Base-by-base conservation (phyloP, 495 filamentous ascomycete species). In the Penicillium pulvis region DNA sequence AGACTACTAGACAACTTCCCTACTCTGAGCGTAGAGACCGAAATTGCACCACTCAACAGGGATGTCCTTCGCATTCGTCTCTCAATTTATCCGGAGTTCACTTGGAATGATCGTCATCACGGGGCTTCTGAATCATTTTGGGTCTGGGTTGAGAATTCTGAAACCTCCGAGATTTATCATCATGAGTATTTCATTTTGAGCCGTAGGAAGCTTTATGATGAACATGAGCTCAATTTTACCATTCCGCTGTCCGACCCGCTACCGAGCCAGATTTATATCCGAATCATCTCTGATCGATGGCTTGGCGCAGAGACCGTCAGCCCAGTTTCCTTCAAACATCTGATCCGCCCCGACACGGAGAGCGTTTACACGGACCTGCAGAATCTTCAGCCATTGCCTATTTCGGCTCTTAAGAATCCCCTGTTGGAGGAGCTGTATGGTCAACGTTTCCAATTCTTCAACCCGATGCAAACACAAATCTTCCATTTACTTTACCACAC, bases 121-220 rank as follows among this genome's bases (percentile, higher is more conserved):
- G 95, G 95, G 3, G 88, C 85, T 5, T 96, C 93, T 2, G 94
- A 99, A 67, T 92, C 91, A 19, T 99, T 94, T 74, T 98, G 93
- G 85, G 87, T 98, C 49, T 98, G 95, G 95, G 93, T 98, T 16
- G 94, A 99, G 73, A 96, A 98, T 67, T 97, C 93, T 0, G 95
- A 98, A 64, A 96, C 93, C 0, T 93, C 90, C 2, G 92, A 98
- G 69, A 97, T 99, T 39, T 99, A 96, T 63, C 94, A 99, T 65
- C 91, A 97, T 56, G 94, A 99, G 71, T 97, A 89, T 71, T 98
- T 98, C 75, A 90, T 99, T 51, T 80, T 99, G 6, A 92, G 83
- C 53, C 81, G 92, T 53, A 89, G 85, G 74, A 97, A 96, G 76
- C 79, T 98, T 0, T 84, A 96, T 60, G 91, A 97, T 74, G 90